Conservation (phyloP, 2,329 filamentous ascomycete species). For the Stagonosporopsis chrysanthemi region DNA sequence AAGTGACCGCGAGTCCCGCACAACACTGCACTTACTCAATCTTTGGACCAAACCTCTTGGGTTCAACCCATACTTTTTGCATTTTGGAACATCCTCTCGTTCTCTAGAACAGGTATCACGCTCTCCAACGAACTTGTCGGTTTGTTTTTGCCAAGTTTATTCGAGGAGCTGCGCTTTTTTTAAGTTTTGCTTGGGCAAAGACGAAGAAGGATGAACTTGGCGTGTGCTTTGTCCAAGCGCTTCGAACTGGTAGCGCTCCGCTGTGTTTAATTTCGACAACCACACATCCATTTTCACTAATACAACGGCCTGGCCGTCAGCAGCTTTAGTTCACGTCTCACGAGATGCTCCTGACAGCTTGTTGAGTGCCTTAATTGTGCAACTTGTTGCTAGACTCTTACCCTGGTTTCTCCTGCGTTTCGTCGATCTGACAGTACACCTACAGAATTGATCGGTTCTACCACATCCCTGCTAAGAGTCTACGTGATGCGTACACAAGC, state of each 20-base stretch:
- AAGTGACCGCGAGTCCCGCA: slow-evolving; percentile 74
- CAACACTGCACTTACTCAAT: slow-evolving; percentile 65
- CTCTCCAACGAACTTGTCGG: not conserved
- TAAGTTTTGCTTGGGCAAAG: slow-evolving; percentile 8
- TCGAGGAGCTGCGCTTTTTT: not conserved
- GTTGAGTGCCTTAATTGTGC: not conserved
- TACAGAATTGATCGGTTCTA: too few relatives aligned
- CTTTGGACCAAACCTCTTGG: slow-evolving; percentile 59
- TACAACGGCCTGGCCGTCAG: too few relatives aligned
- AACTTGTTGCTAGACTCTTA: slow-evolving; percentile 1
- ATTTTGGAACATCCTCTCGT: slow-evolving; percentile 12
- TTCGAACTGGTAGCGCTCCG: too few relatives aligned
- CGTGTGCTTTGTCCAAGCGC: slow-evolving; percentile 7
- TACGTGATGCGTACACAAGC: too few relatives aligned
- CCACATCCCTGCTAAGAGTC: too few relatives aligned
- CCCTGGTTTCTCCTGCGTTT: slow-evolving; percentile 8
- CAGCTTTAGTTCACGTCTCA: not conserved
- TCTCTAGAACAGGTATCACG: not conserved
- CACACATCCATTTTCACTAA: not conserved
- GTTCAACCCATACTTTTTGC: slow-evolving; percentile 55
- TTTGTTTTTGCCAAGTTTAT: slow-evolving; percentile 10
- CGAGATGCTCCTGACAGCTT: not conserved
- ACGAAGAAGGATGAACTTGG: not conserved
- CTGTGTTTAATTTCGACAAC: not conserved
- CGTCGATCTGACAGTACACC: not conserved